Evolutionary conservation across 352 stramenopile species (phyloP).

Genomic region (Globisporangium orthogonon): DNA sequence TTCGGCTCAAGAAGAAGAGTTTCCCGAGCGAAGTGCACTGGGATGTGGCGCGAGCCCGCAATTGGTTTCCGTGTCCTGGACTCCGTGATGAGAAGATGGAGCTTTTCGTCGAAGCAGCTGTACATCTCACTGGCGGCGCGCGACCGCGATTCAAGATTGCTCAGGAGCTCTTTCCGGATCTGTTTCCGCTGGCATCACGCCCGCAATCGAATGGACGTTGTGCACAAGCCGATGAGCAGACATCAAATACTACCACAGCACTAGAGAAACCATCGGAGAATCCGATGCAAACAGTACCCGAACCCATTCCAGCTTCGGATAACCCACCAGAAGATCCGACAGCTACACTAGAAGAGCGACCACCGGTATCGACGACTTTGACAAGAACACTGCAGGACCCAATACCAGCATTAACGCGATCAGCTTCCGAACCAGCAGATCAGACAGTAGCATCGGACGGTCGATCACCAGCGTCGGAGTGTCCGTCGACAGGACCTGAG

Average conservation of each 20-base stretch:
- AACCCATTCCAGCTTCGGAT: neutral
- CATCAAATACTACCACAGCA: neutral
- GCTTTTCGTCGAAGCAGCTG: slow-evolving; percentile 41
- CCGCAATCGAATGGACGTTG: neutral
- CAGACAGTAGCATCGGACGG: neutral
- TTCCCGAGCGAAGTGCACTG: slow-evolving; percentile 52
- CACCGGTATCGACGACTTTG: too few relatives aligned
- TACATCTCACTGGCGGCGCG: slow-evolving; percentile 60
- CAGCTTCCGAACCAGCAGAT: too few relatives aligned
- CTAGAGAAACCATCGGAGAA: slow-evolving; percentile 6
- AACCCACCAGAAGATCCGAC: neutral
- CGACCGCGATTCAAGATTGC: slow-evolving; percentile 58
- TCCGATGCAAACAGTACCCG: slow-evolving; percentile 1
- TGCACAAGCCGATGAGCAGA: too few relatives aligned
- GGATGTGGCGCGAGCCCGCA: slow-evolving; percentile 32
- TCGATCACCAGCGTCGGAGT: too few relatives aligned
- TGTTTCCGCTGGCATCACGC: slow-evolving; percentile 24
- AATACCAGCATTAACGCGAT: too few relatives aligned
- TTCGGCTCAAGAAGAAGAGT: slow-evolving; percentile 30
- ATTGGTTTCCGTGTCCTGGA: slow-evolving; percentile 54
- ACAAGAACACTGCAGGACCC: too few relatives aligned
- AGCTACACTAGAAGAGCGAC: too few relatives aligned
- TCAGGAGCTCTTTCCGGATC: slow-evolving; percentile 60
- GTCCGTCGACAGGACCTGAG: too few relatives aligned
- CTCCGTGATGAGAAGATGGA: slow-evolving; percentile 49